Evolutionary conservation across 1,284 basidiomycete species (phyloP).

Genomic region (Stygiomarasmius scandens): DNA sequence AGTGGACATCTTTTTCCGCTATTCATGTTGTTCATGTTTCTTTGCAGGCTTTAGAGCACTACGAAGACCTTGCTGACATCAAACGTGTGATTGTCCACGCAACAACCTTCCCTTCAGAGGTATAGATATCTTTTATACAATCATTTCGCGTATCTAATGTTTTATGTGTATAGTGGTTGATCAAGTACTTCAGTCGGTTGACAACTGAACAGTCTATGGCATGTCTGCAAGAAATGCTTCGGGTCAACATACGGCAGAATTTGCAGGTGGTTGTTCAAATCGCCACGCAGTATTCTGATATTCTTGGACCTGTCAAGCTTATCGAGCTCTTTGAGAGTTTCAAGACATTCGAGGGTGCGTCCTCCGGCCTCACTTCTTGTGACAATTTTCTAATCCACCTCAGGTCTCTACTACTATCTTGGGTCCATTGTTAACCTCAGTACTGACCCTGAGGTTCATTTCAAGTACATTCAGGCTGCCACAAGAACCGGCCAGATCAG

Average conservation of each 20-base stretch:
- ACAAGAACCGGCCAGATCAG: conserved; percentile 98
- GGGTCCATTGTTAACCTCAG: conserved; percentile 98
- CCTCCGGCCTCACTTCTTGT: background rate
- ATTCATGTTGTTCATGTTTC: conserved; percentile 1
- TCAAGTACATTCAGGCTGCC: conserved; percentile 99
- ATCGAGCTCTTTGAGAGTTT: conserved; percentile 99
- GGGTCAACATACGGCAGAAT: conserved; percentile 97
- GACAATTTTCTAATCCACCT: conserved; percentile 5
- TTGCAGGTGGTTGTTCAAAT: conserved; percentile 97
- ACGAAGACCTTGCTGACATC: conserved; percentile 96
- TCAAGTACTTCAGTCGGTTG: conserved; percentile 95
- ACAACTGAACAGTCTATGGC: conserved; percentile 99
- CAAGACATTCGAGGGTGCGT: conserved; percentile 91
- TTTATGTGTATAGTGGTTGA: conserved; percentile 75
- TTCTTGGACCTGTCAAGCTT: conserved; percentile 94
- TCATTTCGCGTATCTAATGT: conserved; percentile 13
- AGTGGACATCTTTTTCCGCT: conserved; percentile 26
- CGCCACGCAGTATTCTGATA: conserved; percentile 98
- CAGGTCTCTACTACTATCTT: conserved; percentile 96
- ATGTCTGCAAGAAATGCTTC: conserved; percentile 97
- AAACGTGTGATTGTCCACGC: conserved; percentile 98
- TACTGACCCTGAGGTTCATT: conserved; percentile 97
- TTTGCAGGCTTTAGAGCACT: conserved; percentile 93
- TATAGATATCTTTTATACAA: conserved; percentile 35
- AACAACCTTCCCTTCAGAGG: conserved; percentile 83